phyloP scores from a whole-genome alignment of 176 grass and related monocot species.

The Dendrocalamus sinicus region DNA sequence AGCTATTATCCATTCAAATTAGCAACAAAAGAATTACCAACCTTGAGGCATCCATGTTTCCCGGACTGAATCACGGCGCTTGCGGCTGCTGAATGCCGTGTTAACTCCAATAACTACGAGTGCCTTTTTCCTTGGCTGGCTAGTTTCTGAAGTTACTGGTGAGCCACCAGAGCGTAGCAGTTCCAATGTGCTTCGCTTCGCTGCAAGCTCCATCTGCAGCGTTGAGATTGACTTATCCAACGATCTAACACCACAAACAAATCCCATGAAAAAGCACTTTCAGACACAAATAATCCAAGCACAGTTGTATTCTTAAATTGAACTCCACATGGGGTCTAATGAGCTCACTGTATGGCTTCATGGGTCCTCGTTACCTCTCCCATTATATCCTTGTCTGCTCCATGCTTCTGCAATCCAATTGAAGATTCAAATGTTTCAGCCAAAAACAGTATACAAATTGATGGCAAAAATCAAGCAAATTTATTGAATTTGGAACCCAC shows the following conservation, averaged over 20 bases:
- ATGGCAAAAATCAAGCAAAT: conserved; percentile 19
- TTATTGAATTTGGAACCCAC: conserved; percentile 40
- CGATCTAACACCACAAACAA: conserved; percentile 70
- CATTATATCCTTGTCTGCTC: conserved; percentile 81
- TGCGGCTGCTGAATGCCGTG: conserved; percentile 93
- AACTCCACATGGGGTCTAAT: conserved; percentile 28
- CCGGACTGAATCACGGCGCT: conserved; percentile 86
- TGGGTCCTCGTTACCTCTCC: conserved; percentile 87
- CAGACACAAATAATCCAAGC: conserved; percentile 39
- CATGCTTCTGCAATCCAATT: conserved; percentile 70
- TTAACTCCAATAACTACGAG: conserved; percentile 94
- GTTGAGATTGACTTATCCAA: conserved; percentile 98
- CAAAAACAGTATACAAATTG: conserved; percentile 23
- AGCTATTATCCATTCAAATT: conserved; percentile 34
- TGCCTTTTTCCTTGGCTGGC: conserved; percentile 65
- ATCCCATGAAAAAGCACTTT: conserved; percentile 14
- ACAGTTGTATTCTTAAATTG: conserved; percentile 13
- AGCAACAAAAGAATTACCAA: conserved; percentile 38
- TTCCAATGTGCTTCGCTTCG: conserved; percentile 74
- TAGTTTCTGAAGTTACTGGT: conserved; percentile 50
- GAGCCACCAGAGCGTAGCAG: conserved; percentile 49
- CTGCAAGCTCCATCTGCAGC: conserved; percentile 93
- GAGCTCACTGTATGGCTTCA: conserved; percentile 85
- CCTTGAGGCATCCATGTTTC: conserved; percentile 99
- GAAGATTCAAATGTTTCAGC: conserved; percentile 7